These are phyloP conservation scores for Eragrostis nindensis DNA, from an alignment of 176 grass and related monocot species.

Conservation along the genomic window DNA sequence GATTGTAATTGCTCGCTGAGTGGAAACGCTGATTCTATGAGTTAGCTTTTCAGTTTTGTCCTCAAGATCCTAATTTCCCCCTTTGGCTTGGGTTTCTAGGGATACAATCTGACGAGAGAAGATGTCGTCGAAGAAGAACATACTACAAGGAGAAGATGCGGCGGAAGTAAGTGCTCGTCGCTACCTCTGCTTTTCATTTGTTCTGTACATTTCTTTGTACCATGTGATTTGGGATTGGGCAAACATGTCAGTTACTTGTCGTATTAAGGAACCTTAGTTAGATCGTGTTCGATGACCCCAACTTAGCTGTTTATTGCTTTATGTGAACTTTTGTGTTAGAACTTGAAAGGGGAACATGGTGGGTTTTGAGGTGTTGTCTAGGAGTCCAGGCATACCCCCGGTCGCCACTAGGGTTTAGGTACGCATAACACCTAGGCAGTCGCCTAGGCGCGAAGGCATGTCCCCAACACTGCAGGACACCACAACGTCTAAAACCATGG, in stretches of 20 bases:
- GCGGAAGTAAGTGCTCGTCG: conserved; percentile 63
- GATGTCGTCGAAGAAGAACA: conserved; percentile 91
- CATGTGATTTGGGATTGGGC: conserved; percentile 17
- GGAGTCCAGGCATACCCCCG: background rate
- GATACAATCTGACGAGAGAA: conserved; percentile 18
- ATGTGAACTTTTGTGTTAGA: background rate
- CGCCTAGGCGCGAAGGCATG: background rate
- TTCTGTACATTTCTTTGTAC: background rate
- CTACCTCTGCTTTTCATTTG: background rate
- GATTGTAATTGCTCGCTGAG: too few species aligned
- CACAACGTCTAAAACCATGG: background rate
- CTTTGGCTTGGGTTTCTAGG: background rate
- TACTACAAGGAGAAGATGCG: conserved; percentile 89
- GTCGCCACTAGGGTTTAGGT: background rate
- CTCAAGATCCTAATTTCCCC: background rate
- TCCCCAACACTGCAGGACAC: background rate
- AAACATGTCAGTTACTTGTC: background rate
- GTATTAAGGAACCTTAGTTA: background rate
- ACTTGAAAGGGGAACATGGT: background rate
- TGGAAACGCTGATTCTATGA: background rate
- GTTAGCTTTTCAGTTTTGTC: background rate
- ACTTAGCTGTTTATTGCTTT: background rate
- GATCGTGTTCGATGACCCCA: background rate
- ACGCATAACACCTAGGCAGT: background rate
- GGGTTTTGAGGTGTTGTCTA: background rate